Evolutionary conservation across 495 filamentous ascomycete genomes (phyloP), one percentile per base, ranked within the genome.

Genomic region (Xylaria castorea): DNA sequence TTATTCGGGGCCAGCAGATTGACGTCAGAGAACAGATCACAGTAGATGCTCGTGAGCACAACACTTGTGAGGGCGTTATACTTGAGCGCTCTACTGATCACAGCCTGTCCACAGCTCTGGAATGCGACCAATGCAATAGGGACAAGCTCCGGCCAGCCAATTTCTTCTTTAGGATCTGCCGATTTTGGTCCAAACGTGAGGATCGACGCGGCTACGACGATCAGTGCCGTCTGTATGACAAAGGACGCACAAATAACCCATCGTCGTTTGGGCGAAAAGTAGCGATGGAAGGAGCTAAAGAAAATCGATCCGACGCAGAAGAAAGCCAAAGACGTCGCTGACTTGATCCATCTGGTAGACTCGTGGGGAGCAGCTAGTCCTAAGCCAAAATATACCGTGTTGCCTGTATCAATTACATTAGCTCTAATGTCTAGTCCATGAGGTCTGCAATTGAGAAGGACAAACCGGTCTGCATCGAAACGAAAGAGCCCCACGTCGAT

Each of bases 401-500:
- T 94, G 61, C 85, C 85, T 87, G 50, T 46, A 50, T 61, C 27
- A 11, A 38, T 67, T 27, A 2, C 18, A 40, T 69, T 32, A 69
- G 67, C 60, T 55, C 50, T 18, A 8, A 50, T 36, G 34, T n/a
- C 25, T 11, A 30, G 14, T 18, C 20, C 2, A 60, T 27, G 36
- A 18, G 34, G 70, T 34, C 44, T 71, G 36, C 58, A 30, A 27
- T 40, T 16, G 36, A 58, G 46, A 25, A n/a, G n/a, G 50, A 70
- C 77, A 9, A 44, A 84, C 91, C 91, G 32, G 92, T 93, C 76
- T 94, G 91, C 92, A 94, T 93, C 74, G 89, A 91, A 32, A 92
- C 91, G 75, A 94, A 93, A 1, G 89, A 89, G 16, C 91, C 91
- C 92, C 92, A 93, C 32, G 90, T 90, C 34, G 88, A 90, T 62